Conservation (phyloP, 768 basidiomycete genomes). For the Lactarius deliciosus region DNA sequence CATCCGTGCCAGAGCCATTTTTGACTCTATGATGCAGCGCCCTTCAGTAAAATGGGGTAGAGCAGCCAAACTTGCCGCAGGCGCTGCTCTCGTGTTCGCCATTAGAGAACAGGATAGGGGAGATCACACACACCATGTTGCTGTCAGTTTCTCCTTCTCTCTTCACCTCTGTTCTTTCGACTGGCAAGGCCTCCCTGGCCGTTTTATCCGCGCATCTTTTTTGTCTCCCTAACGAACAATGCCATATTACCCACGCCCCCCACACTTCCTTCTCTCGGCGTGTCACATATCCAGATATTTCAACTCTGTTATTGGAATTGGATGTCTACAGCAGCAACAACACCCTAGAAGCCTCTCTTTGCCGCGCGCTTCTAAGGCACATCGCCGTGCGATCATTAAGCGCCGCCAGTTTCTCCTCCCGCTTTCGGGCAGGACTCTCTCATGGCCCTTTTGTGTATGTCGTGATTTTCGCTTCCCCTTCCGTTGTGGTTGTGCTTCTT, state of each 20-base stretch:
- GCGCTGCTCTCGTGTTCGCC: conserved; percentile 66
- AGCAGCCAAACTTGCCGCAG: conserved; percentile 66
- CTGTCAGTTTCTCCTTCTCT: conserved; percentile 40
- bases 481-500: background rate
- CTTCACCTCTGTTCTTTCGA: background rate
- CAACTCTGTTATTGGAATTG: background rate
- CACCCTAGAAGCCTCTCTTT: background rate
- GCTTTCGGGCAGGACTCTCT: background rate
- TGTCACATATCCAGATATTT: background rate
- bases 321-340: background rate
- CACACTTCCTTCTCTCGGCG: background rate
- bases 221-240: background rate
- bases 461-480: background rate
- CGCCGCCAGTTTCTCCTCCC: background rate
- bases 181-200: background rate
- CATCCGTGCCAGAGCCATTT: conserved; percentile 64
- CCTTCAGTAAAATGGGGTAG: conserved; percentile 69
- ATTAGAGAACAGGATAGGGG: conserved; percentile 69
- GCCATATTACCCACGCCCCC: background rate
- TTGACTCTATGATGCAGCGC: conserved; percentile 62
- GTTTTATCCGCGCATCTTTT: background rate
- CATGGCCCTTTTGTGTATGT: background rate
- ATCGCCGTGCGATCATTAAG: background rate
- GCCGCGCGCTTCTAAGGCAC: background rate
- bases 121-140: conserved; percentile 66